Conservation (phyloP, 148 eudicot genomes). For the Rhododendron mucronatum region DNA sequence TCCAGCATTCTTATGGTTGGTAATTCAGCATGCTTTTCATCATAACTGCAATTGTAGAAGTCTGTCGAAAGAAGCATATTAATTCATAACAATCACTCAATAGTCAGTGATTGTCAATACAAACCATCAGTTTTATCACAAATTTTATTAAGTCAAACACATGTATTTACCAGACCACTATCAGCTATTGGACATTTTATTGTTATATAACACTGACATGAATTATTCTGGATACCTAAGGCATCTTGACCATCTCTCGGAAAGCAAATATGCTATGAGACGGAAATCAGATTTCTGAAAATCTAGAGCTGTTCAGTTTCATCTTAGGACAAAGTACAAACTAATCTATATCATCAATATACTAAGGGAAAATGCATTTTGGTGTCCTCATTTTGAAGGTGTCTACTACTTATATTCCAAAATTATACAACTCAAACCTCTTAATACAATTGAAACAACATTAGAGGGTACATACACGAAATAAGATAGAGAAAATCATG, state of each 20-base stretch:
- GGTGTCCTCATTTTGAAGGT: not conserved
- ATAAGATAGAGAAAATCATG: not conserved
- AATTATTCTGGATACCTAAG: not conserved
- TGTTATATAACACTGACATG: not conserved
- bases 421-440: not conserved
- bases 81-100: not conserved
- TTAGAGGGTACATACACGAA: not conserved
- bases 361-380: not conserved
- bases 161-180: not conserved
- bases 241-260: not conserved
- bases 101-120: not conserved
- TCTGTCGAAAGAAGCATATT: conserved; percentile 16
- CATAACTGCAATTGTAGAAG: conserved; percentile 18
- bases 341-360: not conserved
- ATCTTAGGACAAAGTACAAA: not conserved
- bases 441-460: not conserved
- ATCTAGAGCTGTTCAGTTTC: not conserved
- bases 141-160: not conserved
- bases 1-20: conserved; percentile 16
- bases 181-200: not conserved
- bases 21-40: conserved; percentile 22
- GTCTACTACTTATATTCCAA: not conserved
- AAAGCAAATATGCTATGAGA: not conserved
- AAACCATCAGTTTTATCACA: not conserved
- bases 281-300: not conserved